Percentiles rank a stretch among this genome's conserved stretches.
Conservation (phyloP, 164 flowering plant genomes). For the Santalum album region DNA sequence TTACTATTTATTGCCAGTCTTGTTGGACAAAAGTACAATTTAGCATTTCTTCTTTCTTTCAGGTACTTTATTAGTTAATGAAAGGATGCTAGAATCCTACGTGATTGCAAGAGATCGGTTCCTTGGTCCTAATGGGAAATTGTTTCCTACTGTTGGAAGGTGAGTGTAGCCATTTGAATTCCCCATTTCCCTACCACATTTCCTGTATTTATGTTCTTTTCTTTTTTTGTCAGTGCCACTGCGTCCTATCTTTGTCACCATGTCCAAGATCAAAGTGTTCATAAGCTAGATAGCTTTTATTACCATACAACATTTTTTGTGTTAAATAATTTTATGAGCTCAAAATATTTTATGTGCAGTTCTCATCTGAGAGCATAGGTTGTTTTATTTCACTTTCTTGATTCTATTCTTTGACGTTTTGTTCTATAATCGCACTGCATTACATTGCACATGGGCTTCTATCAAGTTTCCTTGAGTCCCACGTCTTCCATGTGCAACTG, state of each 20-base stretch:
- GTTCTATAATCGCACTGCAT: no score
- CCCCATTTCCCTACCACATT: not conserved
- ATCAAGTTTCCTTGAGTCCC: no score
- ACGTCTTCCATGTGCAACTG: no score
- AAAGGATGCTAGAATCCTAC: constrained; percentile 97
- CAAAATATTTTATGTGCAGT: no score
- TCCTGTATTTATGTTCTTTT: not conserved
- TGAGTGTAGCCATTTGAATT: constrained; percentile 15
- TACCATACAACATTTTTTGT: no score
- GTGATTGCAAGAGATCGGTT: constrained; percentile 97
- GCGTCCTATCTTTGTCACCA: not conserved
- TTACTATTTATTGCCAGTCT: not conserved
- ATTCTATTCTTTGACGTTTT: not conserved
- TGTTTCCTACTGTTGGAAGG: constrained; percentile 97
- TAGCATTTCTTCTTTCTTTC: constrained; percentile 8
- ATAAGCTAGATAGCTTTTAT: no score
- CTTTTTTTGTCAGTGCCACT: not conserved
- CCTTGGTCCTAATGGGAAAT: constrained; percentile 78
- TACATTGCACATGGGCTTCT: no score
- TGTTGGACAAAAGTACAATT: not conserved
- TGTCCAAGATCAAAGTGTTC: not conserved
- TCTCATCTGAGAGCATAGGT: not conserved
- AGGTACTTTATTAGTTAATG: constrained; percentile 94
- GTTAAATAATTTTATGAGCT: no score
- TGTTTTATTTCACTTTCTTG: not conserved